Evolutionary conservation across 75 land plant species (phyloP).

Genomic region (Cryptomeria japonica): DNA sequence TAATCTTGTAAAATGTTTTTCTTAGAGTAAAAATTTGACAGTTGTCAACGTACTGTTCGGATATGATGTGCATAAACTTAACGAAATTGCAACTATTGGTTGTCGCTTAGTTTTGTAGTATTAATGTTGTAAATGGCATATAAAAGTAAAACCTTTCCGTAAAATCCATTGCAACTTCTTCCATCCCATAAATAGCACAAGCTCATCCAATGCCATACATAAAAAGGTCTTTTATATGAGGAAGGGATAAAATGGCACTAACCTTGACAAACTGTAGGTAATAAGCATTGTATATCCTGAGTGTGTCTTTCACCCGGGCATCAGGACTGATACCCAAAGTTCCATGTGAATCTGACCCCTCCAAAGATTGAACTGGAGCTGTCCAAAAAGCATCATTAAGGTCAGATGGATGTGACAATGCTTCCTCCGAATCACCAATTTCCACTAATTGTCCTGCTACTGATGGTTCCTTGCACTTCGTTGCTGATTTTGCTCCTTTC

Average conservation of each 20-base stretch:
- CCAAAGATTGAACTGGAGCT: neutral
- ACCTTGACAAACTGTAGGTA: conserved; percentile 80
- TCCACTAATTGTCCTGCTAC: neutral
- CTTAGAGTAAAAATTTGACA: neutral
- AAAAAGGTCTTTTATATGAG: neutral
- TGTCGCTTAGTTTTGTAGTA: neutral
- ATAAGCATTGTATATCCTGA: conserved; percentile 63
- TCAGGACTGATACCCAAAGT: conserved; percentile 14
- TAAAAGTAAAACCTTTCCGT: no score
- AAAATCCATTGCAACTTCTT: neutral
- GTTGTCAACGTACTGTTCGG: neutral
- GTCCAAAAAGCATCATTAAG: neutral
- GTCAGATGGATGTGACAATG: neutral
- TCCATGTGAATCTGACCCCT: neutral
- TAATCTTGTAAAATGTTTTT: neutral
- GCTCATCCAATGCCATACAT: neutral
- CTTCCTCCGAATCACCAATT: neutral
- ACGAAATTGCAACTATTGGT: neutral
- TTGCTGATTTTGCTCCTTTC: neutral
- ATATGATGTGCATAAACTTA: neutral
- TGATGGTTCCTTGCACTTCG: neutral
- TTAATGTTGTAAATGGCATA: neutral
- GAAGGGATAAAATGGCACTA: neutral
- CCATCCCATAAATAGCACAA: neutral
- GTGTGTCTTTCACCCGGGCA: conserved; percentile 47